Percentiles rank a stretch among this genome's conserved stretches.
Conservation (phyloP, 2,329 filamentous ascomycete genomes). For the Sclerotinia spermophila region DNA sequence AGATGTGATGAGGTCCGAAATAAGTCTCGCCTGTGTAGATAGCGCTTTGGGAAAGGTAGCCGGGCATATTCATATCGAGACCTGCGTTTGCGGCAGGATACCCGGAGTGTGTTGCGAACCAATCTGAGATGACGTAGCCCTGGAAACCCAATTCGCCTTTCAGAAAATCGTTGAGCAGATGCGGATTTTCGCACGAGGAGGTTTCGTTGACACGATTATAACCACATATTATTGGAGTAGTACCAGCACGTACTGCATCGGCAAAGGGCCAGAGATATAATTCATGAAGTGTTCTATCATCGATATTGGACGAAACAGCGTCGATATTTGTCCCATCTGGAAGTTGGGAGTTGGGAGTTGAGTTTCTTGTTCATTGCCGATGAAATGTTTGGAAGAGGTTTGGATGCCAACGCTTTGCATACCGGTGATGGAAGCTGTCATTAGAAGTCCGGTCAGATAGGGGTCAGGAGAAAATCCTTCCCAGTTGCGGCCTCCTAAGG, state of each 20-base stretch:
- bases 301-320: constrained; percentile 45
- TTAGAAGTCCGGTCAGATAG: constrained; percentile 28
- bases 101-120: constrained; percentile 77
- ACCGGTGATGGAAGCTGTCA: constrained; percentile 44
- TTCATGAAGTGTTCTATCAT: constrained; percentile 56
- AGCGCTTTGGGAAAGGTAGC: neutral
- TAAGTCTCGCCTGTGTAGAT: constrained; percentile 12
- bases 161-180: constrained; percentile 72
- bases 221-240: constrained; percentile 75
- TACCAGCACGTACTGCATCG: constrained; percentile 45
- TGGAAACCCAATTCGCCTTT: constrained; percentile 86
- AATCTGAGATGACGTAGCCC: constrained; percentile 80
- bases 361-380: constrained; percentile 49
- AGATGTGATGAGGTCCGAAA: constrained; percentile 34
- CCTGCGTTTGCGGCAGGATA: constrained; percentile 75
- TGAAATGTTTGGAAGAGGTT: constrained; percentile 59
- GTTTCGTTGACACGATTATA: constrained; percentile 71
- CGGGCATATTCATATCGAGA: constrained; percentile 56
- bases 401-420: constrained; percentile 67
- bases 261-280: constrained; percentile 14
- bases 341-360: constrained; percentile 39
- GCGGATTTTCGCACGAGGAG: constrained; percentile 65
- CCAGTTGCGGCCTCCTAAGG: constrained; percentile 66
- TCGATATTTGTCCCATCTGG: constrained; percentile 29
- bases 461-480: constrained; percentile 43